Base-by-base conservation (phyloP, 2,329 filamentous ascomycete species). In the Myriosclerotinia duriaeana region DNA sequence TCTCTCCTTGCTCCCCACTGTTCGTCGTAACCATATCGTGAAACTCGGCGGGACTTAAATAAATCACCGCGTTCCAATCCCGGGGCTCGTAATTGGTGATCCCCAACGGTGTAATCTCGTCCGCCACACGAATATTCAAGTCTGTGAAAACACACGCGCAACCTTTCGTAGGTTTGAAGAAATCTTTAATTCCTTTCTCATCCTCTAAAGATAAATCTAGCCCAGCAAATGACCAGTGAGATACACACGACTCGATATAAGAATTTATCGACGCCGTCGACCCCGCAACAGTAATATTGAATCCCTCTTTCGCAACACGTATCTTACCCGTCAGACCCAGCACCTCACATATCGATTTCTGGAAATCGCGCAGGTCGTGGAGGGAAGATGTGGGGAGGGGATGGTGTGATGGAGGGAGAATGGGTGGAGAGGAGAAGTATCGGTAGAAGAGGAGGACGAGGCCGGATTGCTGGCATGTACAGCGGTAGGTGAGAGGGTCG, bases 21-120 rank as follows among this genome's bases (percentile, higher is more conserved):
- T 22, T 20, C 17, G 36, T 15, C 5, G 46, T 34, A n/a, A 73
- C 66, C 34, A 26, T 42, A 26, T 50, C 26, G 54, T 77, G 75
- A 30, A 76, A 77, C 6, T 74, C 71, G 15, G 55, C 68, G 6
- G 75, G 75, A 30, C 53, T 69, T 1, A 77, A 63, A 30, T 67
- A 67, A 22, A 72, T 70, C 9, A 77, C 72, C 6, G 61, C 54
- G 48, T 70, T 69, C 75, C 75, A 77, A 50, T 71, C 63, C 14
- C 54, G 53, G 3, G 75, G 75, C 14, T 69, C 42, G 38, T 76
- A 77, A 44, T 72, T 71, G 22, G 73, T 75, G 6, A 76, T 71
- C 7, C 75, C 75, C 69, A 77, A 73, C 0, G 75, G 75, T 3
- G 75, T 77, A 48, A 76, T 76, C 58, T 77, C 75, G 2, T 67